phyloP scores from a whole-genome alignment of 192 early-diverging fungal genomes.

The Coemansia sp. region DNA sequence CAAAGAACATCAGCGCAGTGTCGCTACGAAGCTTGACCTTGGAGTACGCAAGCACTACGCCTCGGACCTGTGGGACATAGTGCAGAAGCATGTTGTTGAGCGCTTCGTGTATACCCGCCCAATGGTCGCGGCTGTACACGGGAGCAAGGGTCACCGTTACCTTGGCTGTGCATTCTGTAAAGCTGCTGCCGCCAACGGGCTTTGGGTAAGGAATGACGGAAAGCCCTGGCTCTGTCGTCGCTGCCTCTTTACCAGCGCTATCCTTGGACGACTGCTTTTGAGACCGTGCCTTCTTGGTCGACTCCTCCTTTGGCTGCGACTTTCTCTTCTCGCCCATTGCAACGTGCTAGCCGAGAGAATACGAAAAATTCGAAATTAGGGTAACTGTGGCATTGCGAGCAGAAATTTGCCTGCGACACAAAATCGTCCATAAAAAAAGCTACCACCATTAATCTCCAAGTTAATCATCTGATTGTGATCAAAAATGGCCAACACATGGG shows the following conservation, averaged over 20 bases:
- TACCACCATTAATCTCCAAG: neutral
- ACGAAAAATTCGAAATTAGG: neutral
- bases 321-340: conserved; percentile 51
- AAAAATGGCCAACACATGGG: neutral
- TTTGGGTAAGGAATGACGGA: conserved; percentile 32
- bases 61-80: conserved; percentile 82
- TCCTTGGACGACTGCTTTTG: conserved; percentile 20
- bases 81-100: conserved; percentile 58
- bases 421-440: neutral
- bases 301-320: conserved; percentile 17
- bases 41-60: conserved; percentile 80
- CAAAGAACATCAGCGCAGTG: conserved; percentile 69
- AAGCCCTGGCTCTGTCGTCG: neutral
- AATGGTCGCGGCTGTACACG: conserved; percentile 33
- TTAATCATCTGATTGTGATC: neutral
- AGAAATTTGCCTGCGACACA: neutral
- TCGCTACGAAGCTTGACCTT: conserved; percentile 61
- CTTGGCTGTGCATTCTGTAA: conserved; percentile 35
- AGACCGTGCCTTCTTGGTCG: conserved; percentile 30
- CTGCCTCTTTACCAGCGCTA: neutral
- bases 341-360: neutral
- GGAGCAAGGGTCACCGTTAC: conserved; percentile 49
- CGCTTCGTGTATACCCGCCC: conserved; percentile 45
- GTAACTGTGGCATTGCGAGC: neutral
- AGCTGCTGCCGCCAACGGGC: conserved; percentile 29